Evolutionary conservation across 805 yeast genomes (phyloP), one percentile per base, ranked within the genome.

Genomic region (Debaryomyces hansenii): DNA sequence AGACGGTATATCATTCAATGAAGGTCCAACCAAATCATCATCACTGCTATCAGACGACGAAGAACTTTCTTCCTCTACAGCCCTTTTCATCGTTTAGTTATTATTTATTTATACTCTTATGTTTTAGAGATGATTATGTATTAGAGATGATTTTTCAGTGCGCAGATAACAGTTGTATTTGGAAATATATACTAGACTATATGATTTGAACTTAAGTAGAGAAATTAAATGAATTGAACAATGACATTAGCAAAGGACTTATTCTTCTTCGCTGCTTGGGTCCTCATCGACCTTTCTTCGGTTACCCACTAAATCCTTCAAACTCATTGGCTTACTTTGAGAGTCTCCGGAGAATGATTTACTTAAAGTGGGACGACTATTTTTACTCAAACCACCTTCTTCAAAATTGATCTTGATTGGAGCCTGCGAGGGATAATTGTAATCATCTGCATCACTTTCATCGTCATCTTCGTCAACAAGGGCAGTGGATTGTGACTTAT

Each of bases 251-350:
- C 4, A 24, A 16, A 24, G 27, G 2, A 20, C 8, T 37, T 21
- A 37, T 37, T 67, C 75, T 44, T 68, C 74, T 42, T 69, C 65
- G 35, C 67, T 65, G 45, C 66, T 62, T 39, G 50, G 37, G 44
- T 58, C 64, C 36, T 61, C 66, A 27, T 58, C 57, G 11, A 49
- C 52, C n/a, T 50, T 55, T 10, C 48, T 48, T 3, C 44, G 51
- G 11, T 64, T 69, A 1, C 70, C 72, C 44, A 68, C 59, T 27
- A 67, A 57, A 36, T 67, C 72, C 35, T 73, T 60, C 46, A 72
- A 56, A 54, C 77, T 72, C 65, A 66, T 68, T 2, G 77, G 77
- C 47, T 59, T 67, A 39, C 41, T 47, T 10, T 18, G 35, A 11
- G 41, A 28, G n/a, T 34, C 41, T 15, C 40, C 41, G 18, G 47